Evolutionary conservation across 208 protist genomes (phyloP).

Genomic region (Hexamita inflata): DNA sequence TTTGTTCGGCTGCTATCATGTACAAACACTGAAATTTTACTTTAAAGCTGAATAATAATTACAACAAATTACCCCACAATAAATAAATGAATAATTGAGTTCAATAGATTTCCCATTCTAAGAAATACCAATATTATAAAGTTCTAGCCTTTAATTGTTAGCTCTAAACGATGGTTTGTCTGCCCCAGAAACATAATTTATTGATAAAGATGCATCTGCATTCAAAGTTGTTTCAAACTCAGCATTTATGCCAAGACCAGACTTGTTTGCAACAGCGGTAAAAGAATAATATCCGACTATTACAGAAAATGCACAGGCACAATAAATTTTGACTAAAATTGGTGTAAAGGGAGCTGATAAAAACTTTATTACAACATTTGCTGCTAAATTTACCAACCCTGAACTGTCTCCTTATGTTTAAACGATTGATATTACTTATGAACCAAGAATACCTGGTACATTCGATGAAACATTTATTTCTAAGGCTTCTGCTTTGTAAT

Average conservation of each 20-base stretch:
- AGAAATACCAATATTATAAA: neutral
- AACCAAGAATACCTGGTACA: conserved; percentile 1
- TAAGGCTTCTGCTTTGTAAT: neutral
- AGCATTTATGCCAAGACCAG: neutral
- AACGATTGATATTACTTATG: neutral
- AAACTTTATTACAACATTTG: neutral
- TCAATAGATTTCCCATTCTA: neutral
- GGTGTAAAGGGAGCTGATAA: conserved; percentile 5
- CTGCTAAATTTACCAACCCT: neutral
- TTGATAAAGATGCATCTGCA: neutral
- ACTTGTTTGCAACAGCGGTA: neutral
- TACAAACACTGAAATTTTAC: neutral
- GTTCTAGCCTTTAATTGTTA: neutral
- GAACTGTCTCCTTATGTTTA: neutral
- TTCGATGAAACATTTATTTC: neutral
- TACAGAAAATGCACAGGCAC: neutral
- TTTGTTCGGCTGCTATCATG: neutral
- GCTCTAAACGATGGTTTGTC: neutral
- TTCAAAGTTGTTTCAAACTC: neutral
- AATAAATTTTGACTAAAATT: neutral
- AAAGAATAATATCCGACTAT: neutral
- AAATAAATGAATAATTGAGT: neutral
- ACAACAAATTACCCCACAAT: neutral
- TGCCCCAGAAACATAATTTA: neutral
- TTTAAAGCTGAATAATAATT: neutral